These are phyloP conservation scores for Emericellopsis cladophorae DNA, from an alignment of 2,329 filamentous ascomycete species.

Conservation along the genomic window DNA sequence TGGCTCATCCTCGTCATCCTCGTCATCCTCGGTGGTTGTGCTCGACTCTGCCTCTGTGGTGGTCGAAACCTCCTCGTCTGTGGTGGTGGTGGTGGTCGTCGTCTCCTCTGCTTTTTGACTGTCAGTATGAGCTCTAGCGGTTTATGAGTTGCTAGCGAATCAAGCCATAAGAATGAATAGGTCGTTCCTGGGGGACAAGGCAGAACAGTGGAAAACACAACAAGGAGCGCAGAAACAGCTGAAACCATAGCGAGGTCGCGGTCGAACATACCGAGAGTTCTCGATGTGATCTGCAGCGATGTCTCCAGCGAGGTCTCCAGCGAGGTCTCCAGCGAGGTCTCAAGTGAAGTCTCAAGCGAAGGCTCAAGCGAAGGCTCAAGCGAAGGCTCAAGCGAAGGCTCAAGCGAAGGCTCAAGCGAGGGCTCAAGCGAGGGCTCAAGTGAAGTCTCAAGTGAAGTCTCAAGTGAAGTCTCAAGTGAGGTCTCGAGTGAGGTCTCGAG, in stretches of 20 bases:
- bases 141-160: too few species aligned
- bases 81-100: constrained; percentile 3
- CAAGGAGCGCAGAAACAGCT: too few species aligned
- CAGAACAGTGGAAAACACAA: background rate
- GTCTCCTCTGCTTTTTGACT: too few species aligned
- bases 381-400: background rate
- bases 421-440: too few species aligned
- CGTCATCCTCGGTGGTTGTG: constrained; percentile 16
- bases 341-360: background rate
- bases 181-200: background rate
- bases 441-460: background rate
- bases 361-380: background rate
- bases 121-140: too few species aligned
- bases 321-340: too few species aligned
- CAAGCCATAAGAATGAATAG: background rate
- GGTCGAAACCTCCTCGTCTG: constrained; percentile 2
- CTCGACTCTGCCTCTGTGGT: constrained; percentile 12
- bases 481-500: background rate
- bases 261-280: background rate
- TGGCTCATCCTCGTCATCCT: background rate
- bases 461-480: background rate
- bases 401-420: too few species aligned
- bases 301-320: background rate
- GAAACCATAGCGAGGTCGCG: background rate
- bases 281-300: background rate